Base-by-base conservation (phyloP, 2,329 filamentous ascomycete genomes). In the Botrytis byssoidea region DNA sequence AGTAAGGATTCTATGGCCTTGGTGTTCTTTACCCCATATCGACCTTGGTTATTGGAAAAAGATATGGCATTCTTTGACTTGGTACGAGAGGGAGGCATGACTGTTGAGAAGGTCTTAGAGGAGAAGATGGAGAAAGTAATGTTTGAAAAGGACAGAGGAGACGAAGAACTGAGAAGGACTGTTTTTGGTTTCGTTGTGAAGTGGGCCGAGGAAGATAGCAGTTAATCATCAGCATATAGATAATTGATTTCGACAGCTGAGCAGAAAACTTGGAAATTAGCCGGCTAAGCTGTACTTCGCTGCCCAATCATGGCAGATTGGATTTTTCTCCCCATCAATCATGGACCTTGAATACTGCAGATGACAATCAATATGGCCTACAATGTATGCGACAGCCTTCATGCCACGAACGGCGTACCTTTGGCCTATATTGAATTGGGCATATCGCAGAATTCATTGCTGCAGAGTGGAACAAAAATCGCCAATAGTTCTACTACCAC, bases 11-110 rank as follows among this genome's bases (percentile, higher is more conserved):
- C 79, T 1, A 79, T 77, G 65, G 94, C 94, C 3, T 88, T 95
- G 78, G 94, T 98, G 12, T 97, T 98, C 82, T 98, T 98, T 84
- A 97, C 95, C 0, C 95, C 93, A 32, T 97, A 98, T 83, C 87
- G 96, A 76, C 95, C 95, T 1, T 98, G 95, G 95, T 85, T 98
- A 80, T 86, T 92, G 79, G 88, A 94, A 76, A 92, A 94, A 82
- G 96, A 97, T 79, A 85, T 97, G 81, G 88, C 88, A 6, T 98
- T 98, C 84, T 98, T 98, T 80, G 92, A 94, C 67, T 80, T 94
- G 73, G 93, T 91, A 7, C 85, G 88, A 74, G 88, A 88, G 70
- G 86, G 85, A 67, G 94, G 94, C 0, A 92, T 98, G 75, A 83
- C 83, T 25, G 94, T 97, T 4, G 90, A 91, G 76, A 93, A 95